These are phyloP conservation scores for Cyberlindnera maritima DNA, from an alignment of 805 yeast genomes.

Conservation along the genomic window DNA sequence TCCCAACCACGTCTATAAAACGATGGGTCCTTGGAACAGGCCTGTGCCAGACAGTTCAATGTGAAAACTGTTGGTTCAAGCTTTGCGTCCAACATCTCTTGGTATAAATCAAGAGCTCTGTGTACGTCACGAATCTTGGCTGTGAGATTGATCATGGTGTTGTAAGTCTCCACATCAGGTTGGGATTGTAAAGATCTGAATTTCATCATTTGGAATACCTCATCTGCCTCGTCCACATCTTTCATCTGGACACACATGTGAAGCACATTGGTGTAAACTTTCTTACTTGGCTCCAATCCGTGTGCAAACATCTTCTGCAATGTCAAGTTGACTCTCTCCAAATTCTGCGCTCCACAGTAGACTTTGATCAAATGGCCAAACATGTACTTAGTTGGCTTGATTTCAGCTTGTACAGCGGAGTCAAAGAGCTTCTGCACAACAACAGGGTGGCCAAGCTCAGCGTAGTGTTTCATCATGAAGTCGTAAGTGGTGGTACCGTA, in stretches of 20 bases:
- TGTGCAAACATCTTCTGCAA: conserved; percentile 26
- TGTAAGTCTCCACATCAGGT: conserved; percentile 69
- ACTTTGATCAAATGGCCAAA: conserved; percentile 42
- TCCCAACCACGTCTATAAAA: conserved; percentile 70
- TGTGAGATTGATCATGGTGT: conserved; percentile 66
- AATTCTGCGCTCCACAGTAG: conserved; percentile 34
- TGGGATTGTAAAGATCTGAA: conserved; percentile 62
- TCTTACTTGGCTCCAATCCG: conserved; percentile 39
- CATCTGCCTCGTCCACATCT: conserved; percentile 60
- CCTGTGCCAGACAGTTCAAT: conserved; percentile 59
- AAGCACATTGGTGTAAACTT: conserved; percentile 54
- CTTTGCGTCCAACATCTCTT: conserved; percentile 53
- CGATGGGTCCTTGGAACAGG: conserved; percentile 55
- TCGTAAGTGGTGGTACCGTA: conserved; percentile 33
- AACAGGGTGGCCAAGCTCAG: conserved; percentile 26
- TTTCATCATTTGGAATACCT: conserved; percentile 81
- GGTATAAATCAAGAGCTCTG: conserved; percentile 70
- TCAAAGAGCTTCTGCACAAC: conserved; percentile 34
- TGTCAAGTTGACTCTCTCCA: conserved; percentile 22
- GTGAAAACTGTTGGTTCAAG: conserved; percentile 42
- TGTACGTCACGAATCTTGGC: conserved; percentile 63
- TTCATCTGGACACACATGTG: conserved; percentile 55
- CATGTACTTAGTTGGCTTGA: conserved; percentile 33
- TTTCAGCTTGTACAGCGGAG: conserved; percentile 24
- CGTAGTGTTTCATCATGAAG: conserved; percentile 36